Base-by-base conservation (phyloP, 768 basidiomycete genomes). In the Kwoniella sp. region DNA sequence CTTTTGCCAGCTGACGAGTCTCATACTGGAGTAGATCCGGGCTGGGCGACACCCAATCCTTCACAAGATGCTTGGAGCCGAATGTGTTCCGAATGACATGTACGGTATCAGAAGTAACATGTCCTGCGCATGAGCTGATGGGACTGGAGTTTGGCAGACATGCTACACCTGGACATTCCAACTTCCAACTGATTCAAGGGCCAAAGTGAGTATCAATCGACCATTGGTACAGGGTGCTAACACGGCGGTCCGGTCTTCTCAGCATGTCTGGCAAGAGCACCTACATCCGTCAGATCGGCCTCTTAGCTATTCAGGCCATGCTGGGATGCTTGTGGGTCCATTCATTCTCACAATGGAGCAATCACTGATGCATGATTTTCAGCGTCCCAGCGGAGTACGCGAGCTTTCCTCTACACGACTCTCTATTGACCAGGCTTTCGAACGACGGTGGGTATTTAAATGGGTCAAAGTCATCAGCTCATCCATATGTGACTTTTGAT, bases 261-360 rank as follows among this genome's bases (percentile, higher is more conserved):
- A 89, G 87, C 74, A 89, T 89, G 88, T 87, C 88, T 86, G 93
- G 93, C 0, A 98, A 99, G 81, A 94, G 91, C 76, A 98, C 94
- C 0, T 95, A 93, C 73, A 82, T 99, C 17, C 86, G 89, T 15
- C 94, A 97, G 79, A 86, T 92, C 30, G 94, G 89, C 0, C 83
- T 97, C 2, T 81, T 97, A 51, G 84, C 87, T 0, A 83, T 93
- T 37, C 89, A 95, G 87, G 92, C 92, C 0, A 89, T 93, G 87
- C 88, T 88, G 66, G 90, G 93, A 0, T 92, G 88, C 79, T 95
- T 90, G 82, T 81, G 53, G 69, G 82, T 66, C 12, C n/a, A 56
- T 41, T 34, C 11, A 9, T 37, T n/a, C n/a, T n/a, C n/a, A n/a
- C n/a, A n/a, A n/a, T n/a, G n/a, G n/a, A n/a, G n/a, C n/a, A n/a